phyloP scores from a whole-genome alignment of 257 asterid genomes.

The Euphrasia confusa region DNA sequence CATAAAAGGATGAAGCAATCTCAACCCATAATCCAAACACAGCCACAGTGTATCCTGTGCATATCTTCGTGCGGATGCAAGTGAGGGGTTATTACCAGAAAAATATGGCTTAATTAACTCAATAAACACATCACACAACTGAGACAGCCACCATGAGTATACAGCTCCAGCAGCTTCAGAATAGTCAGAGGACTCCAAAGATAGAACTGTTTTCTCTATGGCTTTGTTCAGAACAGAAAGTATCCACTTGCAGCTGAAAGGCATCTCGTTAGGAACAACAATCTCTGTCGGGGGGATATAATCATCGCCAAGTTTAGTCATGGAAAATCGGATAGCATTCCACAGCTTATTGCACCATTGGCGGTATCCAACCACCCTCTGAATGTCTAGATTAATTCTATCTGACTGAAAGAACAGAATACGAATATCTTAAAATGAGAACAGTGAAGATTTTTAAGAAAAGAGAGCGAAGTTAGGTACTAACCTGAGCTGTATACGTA shows the following conservation, averaged over 20 bases:
- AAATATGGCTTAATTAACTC: slow-evolving; percentile 94
- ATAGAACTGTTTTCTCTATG: slow-evolving; percentile 57
- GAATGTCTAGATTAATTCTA: slow-evolving; percentile 83
- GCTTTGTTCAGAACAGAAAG: slow-evolving; percentile 84
- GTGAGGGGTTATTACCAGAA: slow-evolving; percentile 41
- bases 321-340: slow-evolving; percentile 95
- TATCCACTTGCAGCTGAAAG: slow-evolving; percentile 96
- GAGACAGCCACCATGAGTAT: slow-evolving; percentile 90
- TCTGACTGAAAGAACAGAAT: slow-evolving; percentile 60
- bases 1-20: slow-evolving; percentile 94
- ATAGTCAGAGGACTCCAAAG: slow-evolving; percentile 70
- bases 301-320: slow-evolving; percentile 91
- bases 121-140: slow-evolving; percentile 86
- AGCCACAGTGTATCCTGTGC: slow-evolving; percentile 92
- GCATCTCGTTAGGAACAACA: slow-evolving; percentile 48
- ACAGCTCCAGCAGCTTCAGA: slow-evolving; percentile 92
- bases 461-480: slow-evolving; percentile 4
- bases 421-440: slow-evolving; percentile 10
- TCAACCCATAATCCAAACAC: slow-evolving; percentile 79
- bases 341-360: slow-evolving; percentile 98
- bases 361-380: slow-evolving; percentile 92
- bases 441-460: slow-evolving; percentile 5
- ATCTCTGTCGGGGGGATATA: slow-evolving; percentile 66
- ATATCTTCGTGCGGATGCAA: slow-evolving; percentile 42
- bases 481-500: slow-evolving; percentile 92